Percentiles rank a stretch among this genome's conserved stretches.
Evolutionary conservation across 2,329 filamentous ascomycete species (phyloP).

Genomic region (Cadophora sp.): DNA sequence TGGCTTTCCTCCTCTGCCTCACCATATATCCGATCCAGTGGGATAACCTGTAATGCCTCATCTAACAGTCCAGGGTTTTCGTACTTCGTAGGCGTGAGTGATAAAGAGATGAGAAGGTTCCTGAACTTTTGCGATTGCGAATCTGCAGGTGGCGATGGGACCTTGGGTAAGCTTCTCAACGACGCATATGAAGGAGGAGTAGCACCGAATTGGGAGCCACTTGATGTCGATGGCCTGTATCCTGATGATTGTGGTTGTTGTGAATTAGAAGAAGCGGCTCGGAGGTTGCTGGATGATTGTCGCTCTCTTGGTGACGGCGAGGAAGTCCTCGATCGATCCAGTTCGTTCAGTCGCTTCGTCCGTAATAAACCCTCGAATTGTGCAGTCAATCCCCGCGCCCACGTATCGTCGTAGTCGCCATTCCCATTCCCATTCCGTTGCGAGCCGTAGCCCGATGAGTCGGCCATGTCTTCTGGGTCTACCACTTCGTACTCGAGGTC

Average conservation of each 20-base stretch:
- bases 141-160: slow-evolving; percentile 80
- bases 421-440: slow-evolving; percentile 32
- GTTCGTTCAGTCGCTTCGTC: slow-evolving; percentile 84
- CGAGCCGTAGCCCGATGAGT: slow-evolving; percentile 34
- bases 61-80: slow-evolving; percentile 95
- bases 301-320: slow-evolving; percentile 63
- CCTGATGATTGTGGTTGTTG: slow-evolving; percentile 41
- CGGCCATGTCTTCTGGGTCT: slow-evolving; percentile 36
- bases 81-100: slow-evolving; percentile 88
- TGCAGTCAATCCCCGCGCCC: slow-evolving; percentile 79
- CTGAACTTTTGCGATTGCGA: slow-evolving; percentile 75
- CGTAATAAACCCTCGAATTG: slow-evolving; percentile 89
- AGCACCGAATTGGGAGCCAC: slow-evolving; percentile 44
- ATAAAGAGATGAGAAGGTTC: slow-evolving; percentile 84
- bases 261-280: slow-evolving; percentile 47
- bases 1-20: slow-evolving; percentile 95
- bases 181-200: slow-evolving; percentile 66
- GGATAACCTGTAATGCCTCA: slow-evolving; percentile 86
- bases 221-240: slow-evolving; percentile 56
- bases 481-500: slow-evolving; percentile 34
- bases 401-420: slow-evolving; percentile 66
- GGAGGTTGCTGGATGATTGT: slow-evolving; percentile 57
- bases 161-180: slow-evolving; percentile 68
- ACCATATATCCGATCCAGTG: slow-evolving; percentile 87
- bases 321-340: slow-evolving; percentile 67